Conservation (phyloP, 2,329 filamentous ascomycete genomes). For the Plenodomus tracheiphilus region DNA sequence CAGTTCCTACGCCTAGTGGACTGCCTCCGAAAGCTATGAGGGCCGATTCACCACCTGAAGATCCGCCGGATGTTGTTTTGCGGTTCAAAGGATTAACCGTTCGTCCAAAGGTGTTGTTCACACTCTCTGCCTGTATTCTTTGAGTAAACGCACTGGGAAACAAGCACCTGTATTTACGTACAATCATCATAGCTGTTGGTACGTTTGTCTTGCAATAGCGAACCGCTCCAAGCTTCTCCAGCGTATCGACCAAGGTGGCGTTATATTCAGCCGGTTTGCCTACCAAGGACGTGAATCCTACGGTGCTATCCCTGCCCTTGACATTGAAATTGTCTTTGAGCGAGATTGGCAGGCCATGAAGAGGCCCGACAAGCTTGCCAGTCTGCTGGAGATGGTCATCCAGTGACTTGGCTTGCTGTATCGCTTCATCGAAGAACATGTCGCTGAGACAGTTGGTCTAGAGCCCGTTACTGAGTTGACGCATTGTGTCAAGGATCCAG, state of each 20-base stretch:
- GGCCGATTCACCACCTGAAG: constrained; percentile 68
- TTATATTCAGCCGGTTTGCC: constrained; percentile 61
- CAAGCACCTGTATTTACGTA: constrained; percentile 9
- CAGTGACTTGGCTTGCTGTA: constrained; percentile 55
- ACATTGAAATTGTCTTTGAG: constrained; percentile 75
- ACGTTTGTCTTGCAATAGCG: constrained; percentile 73
- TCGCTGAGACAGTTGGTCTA: constrained; percentile 65
- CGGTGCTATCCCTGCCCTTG: constrained; percentile 60
- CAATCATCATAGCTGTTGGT: constrained; percentile 70
- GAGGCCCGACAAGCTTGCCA: constrained; percentile 59
- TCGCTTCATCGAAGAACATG: constrained; percentile 58
- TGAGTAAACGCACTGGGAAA: constrained; percentile 3
- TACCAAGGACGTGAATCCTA: constrained; percentile 67
- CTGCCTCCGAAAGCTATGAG: constrained; percentile 63
- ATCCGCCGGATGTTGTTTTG: constrained; percentile 64
- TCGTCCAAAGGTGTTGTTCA: constrained; percentile 67
- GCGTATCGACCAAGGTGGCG: constrained; percentile 60
- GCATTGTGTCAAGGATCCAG: constrained; percentile 6
- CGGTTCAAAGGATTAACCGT: constrained; percentile 66
- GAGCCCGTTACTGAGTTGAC: too few relatives aligned
- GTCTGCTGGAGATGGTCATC: constrained; percentile 55
- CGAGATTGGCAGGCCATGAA: constrained; percentile 69
- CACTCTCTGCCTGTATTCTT: constrained; percentile 55
- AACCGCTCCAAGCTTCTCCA: constrained; percentile 65
- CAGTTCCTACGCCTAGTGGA: constrained; percentile 64